Evolutionary conservation across 208 protist genomes (phyloP), one percentile per base, ranked within the genome.

Genomic region (Novymonas esmeraldas): DNA sequence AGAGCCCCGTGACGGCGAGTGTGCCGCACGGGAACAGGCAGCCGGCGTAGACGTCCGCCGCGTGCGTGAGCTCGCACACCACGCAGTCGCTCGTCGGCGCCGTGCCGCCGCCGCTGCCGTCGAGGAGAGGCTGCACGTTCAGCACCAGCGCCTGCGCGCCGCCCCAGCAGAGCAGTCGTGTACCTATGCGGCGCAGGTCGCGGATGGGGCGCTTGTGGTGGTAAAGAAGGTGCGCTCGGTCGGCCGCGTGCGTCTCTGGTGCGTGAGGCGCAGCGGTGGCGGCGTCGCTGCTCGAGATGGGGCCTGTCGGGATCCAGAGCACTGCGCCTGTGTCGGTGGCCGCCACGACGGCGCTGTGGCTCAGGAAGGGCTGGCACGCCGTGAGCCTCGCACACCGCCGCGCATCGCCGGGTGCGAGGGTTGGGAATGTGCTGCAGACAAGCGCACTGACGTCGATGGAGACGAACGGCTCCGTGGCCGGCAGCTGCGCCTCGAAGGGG

Each of bases 11-110:
- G 51, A 82, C 78, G 14, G 87, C 77, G 38, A 92, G 76, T 18
- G 77, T 86, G 22, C 87, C 87, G 58, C 81, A 92, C 2, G 90
- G 82, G 61, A 92, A 90, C 29, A 93, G 80, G 60, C 82, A 90
- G 60, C 83, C 77, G 3, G 83, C 82, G 46, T 81, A 82, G n/a
- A 92, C 81, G 28, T 93, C 87, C 5, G 81, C 73, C 10, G 60
- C 68, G 65, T 93, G 87, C 16, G 63, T 59, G 60, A 95, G 85
- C 33, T 77, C 67, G 68, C 85, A 79, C 16, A 71, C 63, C 7
- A 84, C 71, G 20, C 41, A 33, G 31, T 76, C 69, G 38, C 11
- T 6, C 2, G 34, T 24, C 18, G n/a, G n/a, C 18, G 9, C 18
- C 2, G 28, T 46, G 22, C 6, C 13, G 14, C 42, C 41, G 29